Evolutionary conservation across 257 asterid genomes (phyloP).

Genomic region (Eucommia ulmoides): DNA sequence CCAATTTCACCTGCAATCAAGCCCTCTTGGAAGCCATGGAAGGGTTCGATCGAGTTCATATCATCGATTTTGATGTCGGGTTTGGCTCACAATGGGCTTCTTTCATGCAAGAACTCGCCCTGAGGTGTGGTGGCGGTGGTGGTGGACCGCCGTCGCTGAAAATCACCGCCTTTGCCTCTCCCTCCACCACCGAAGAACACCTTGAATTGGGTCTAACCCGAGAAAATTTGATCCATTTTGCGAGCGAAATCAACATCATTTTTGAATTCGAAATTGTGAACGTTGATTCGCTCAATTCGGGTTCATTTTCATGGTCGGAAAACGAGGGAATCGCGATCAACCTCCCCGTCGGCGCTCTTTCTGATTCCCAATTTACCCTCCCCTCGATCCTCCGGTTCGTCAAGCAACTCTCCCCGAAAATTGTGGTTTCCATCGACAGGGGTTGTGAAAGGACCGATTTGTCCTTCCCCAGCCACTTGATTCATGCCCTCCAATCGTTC

Average conservation of each 20-base stretch:
- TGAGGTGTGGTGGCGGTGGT: slow-evolving; percentile 41
- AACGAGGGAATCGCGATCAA: slow-evolving; percentile 68
- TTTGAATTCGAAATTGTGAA: slow-evolving; percentile 60
- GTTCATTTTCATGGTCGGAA: slow-evolving; percentile 67
- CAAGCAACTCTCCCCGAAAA: slow-evolving; percentile 64
- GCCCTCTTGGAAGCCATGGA: slow-evolving; percentile 74
- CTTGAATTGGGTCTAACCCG: slow-evolving; percentile 66
- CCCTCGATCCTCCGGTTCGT: slow-evolving; percentile 68
- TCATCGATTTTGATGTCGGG: slow-evolving; percentile 86
- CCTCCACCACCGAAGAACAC: slow-evolving; percentile 59
- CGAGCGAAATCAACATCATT: slow-evolving; percentile 48
- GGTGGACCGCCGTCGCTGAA: slow-evolving; percentile 59
- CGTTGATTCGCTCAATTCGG: slow-evolving; percentile 47
- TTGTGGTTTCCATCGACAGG: slow-evolving; percentile 78
- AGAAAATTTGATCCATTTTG: slow-evolving; percentile 71
- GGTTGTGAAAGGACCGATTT: slow-evolving; percentile 88
- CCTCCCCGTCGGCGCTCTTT: slow-evolving; percentile 56
- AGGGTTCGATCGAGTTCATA: slow-evolving; percentile 57
- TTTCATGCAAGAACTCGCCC: slow-evolving; percentile 88
- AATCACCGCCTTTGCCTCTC: slow-evolving; percentile 68
- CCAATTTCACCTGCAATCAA: slow-evolving; percentile 85
- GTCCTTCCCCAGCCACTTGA: slow-evolving; percentile 71
- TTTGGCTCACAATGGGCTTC: slow-evolving; percentile 97
- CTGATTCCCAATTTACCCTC: slow-evolving; percentile 32
- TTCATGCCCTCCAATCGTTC: slow-evolving; percentile 70